A percentile compares a stretch with the other conserved stretches of the same genome.
Evolutionary conservation across 352 stramenopile genomes (phyloP).

Genomic region (Globisporangium emineosum): DNA sequence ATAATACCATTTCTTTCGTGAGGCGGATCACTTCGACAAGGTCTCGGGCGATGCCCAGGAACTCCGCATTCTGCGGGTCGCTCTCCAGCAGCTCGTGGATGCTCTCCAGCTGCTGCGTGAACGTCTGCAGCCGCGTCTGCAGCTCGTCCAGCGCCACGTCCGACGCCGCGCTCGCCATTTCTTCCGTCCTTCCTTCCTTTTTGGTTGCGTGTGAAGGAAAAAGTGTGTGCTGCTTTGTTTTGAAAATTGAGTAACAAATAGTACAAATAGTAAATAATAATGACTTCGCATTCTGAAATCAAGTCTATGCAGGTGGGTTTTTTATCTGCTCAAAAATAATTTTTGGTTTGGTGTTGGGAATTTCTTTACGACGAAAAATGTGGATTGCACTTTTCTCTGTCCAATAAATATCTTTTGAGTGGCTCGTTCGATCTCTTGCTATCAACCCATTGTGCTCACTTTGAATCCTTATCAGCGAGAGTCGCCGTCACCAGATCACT

Average conservation of each 20-base stretch:
- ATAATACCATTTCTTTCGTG: slow-evolving; percentile 76
- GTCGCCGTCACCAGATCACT: neutral
- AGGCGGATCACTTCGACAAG: slow-evolving; percentile 84
- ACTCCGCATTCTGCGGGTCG: slow-evolving; percentile 71
- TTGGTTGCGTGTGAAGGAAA: no score
- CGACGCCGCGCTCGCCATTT: slow-evolving; percentile 17
- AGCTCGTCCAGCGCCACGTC: slow-evolving; percentile 67
- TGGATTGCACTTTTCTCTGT: no score
- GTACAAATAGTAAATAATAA: no score
- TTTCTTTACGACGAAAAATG: no score
- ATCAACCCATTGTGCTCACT: neutral
- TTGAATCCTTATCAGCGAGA: neutral
- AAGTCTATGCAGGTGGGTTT: no score
- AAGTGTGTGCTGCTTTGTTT: neutral
- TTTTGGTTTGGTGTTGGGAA: no score
- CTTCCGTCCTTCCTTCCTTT: neutral
- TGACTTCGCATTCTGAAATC: no score
- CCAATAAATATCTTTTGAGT: slow-evolving; percentile 5
- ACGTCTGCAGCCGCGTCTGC: slow-evolving; percentile 72
- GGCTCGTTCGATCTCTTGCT: neutral
- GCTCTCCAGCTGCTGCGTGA: slow-evolving; percentile 77
- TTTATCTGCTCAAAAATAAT: no score
- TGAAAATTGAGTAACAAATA: no score
- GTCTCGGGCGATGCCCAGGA: slow-evolving; percentile 71
- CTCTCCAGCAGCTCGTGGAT: slow-evolving; percentile 76